Conservation (phyloP, 306 rosid genomes). For the Hylodesmum podocarpum region DNA sequence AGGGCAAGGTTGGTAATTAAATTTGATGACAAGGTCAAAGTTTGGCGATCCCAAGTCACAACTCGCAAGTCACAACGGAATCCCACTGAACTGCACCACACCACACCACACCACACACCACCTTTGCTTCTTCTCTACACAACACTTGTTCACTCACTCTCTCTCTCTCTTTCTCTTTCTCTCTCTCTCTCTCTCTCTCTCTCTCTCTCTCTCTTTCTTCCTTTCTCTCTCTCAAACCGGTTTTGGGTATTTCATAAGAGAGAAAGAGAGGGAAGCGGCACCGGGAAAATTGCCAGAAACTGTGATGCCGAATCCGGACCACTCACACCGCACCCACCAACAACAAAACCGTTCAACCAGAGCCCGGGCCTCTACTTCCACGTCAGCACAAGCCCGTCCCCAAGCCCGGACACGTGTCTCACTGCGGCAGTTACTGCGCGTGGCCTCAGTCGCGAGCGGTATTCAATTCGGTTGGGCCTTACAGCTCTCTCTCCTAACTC, state of each 20-base stretch:
- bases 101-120: background rate
- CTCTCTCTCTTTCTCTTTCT: background rate
- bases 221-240: background rate
- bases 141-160: background rate
- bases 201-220: background rate
- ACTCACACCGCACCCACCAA: background rate
- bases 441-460: conserved; percentile 86
- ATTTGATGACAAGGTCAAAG: background rate
- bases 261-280: background rate
- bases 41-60: background rate
- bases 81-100: background rate
- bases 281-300: conserved; percentile 6
- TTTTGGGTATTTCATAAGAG: background rate
- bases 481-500: conserved; percentile 85
- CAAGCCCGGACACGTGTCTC: conserved; percentile 41
- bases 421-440: conserved; percentile 56
- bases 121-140: conserved; percentile 13
- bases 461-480: conserved; percentile 98
- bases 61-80: background rate
- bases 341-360: conserved; percentile 24
- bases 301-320: conserved; percentile 54
- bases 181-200: background rate
- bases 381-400: conserved; percentile 30
- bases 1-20: conserved; percentile 10
- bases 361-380: conserved; percentile 37